Evolutionary conservation across 805 yeast genomes (phyloP).

Genomic region (Pichia eremophila): DNA sequence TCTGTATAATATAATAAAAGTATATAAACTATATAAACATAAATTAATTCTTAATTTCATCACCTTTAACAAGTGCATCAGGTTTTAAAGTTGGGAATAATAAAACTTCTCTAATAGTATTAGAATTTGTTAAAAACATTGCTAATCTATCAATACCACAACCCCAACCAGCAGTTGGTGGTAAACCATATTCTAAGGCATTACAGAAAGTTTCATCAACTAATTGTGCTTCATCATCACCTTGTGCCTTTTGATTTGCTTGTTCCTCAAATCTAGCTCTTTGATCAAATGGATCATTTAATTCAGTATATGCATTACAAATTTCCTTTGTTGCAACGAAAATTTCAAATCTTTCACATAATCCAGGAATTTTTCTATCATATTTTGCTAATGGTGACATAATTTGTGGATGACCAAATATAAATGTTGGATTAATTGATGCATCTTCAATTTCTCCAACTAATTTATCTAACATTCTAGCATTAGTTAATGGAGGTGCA

Average conservation of each 20-base stretch:
- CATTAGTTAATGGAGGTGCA: slow-evolving; percentile 84
- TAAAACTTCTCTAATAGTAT: slow-evolving; percentile 94
- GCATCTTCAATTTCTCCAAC: slow-evolving; percentile 95
- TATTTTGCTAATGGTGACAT: slow-evolving; percentile 99
- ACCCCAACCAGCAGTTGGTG: slow-evolving; percentile 99
- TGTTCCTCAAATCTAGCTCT: slow-evolving; percentile 97
- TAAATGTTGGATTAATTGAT: slow-evolving; percentile 93
- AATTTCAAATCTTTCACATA: slow-evolving; percentile 97
- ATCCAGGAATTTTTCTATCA: slow-evolving; percentile 84
- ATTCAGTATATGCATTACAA: slow-evolving; percentile 96
- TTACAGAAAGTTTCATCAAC: slow-evolving; percentile 95
- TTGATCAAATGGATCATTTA: slow-evolving; percentile 98
- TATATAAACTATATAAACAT: background rate
- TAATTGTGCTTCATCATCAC: slow-evolving; percentile 98
- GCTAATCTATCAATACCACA: slow-evolving; percentile 97
- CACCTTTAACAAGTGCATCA: slow-evolving; percentile 42
- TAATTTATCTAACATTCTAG: slow-evolving; percentile 96
- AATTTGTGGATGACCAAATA: slow-evolving; percentile 98
- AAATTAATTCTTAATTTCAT: slow-evolving; percentile 18
- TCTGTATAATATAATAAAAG: background rate
- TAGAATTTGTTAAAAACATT: slow-evolving; percentile 94
- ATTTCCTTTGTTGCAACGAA: slow-evolving; percentile 98
- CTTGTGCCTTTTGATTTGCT: slow-evolving; percentile 96
- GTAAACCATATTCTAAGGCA: slow-evolving; percentile 95
- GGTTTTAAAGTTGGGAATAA: slow-evolving; percentile 99